These are phyloP conservation scores for Wickerhamiella dianesei DNA, from an alignment of 805 yeast species.

Conservation along the genomic window DNA sequence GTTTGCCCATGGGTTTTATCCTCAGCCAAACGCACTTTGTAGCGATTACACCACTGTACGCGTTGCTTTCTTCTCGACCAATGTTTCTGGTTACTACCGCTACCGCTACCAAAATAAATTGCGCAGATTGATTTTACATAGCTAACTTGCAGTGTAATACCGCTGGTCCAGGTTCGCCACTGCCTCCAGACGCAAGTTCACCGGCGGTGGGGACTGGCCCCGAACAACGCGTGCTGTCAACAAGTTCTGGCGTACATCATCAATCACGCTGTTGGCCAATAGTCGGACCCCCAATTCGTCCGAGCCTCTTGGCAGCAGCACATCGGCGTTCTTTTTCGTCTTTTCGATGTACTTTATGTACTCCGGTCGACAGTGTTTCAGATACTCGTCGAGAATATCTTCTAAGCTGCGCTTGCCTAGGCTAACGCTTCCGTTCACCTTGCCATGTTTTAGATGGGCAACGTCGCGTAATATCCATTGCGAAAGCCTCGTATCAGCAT, in stretches of 20 bases:
- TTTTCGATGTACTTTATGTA: slow-evolving; percentile 44
- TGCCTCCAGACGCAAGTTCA: slow-evolving; percentile 13
- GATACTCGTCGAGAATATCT: slow-evolving; percentile 32
- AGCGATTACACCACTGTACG: too few relatives aligned
- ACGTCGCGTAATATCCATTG: slow-evolving; percentile 43
- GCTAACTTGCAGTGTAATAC: slow-evolving; percentile 7
- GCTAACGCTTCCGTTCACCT: background rate
- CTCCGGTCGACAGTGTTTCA: slow-evolving; percentile 47
- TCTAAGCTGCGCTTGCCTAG: slow-evolving; percentile 18
- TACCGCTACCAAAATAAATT: too few relatives aligned
- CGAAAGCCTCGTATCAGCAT: slow-evolving; percentile 72
- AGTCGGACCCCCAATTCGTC: slow-evolving; percentile 44
- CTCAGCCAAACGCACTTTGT: too few relatives aligned
- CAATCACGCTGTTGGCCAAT: slow-evolving; percentile 48
- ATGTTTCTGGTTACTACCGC: too few relatives aligned
- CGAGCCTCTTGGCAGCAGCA: slow-evolving; percentile 58
- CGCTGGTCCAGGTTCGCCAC: slow-evolving; percentile 7
- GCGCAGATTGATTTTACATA: background rate
- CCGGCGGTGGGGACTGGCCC: slow-evolving; percentile 5
- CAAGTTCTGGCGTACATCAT: slow-evolving; percentile 14
- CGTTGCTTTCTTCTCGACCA: too few relatives aligned
- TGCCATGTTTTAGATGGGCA: slow-evolving; percentile 4
- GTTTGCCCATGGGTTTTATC: too few relatives aligned
- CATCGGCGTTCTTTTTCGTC: slow-evolving; percentile 64
- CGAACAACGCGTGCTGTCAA: background rate